Percentiles rank a stretch among this genome's conserved stretches.
phyloP scores from a whole-genome alignment of 2,329 filamentous ascomycete genomes.

The Epichloe scottii region DNA sequence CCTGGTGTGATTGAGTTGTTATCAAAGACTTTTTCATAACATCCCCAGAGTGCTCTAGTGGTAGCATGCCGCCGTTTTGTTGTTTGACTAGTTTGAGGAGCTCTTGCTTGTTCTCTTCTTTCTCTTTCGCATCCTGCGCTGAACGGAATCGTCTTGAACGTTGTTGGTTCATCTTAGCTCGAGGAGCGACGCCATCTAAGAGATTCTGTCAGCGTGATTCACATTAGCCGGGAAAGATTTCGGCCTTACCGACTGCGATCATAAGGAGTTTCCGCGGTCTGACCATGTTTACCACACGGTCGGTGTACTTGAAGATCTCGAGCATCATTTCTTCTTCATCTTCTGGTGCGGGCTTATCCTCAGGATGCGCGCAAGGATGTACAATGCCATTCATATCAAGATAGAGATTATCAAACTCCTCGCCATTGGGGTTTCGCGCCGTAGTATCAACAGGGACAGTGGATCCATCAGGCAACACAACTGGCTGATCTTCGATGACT shows the following conservation, averaged over 20 bases:
- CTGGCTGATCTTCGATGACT: slow-evolving; percentile 75
- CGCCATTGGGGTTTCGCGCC: slow-evolving; percentile 83
- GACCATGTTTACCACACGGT: slow-evolving; percentile 97
- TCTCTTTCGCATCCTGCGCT: slow-evolving; percentile 87
- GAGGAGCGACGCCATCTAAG: slow-evolving; percentile 84
- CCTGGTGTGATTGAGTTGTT: slow-evolving; percentile 80
- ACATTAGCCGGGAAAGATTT: background rate
- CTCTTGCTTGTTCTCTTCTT: slow-evolving; percentile 82
- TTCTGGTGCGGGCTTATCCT: slow-evolving; percentile 78
- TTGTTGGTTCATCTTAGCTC: slow-evolving; percentile 99
- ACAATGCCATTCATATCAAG: slow-evolving; percentile 99
- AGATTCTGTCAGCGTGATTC: slow-evolving; percentile 14
- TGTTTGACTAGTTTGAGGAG: slow-evolving; percentile 73
- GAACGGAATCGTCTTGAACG: slow-evolving; percentile 89
- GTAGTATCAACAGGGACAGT: slow-evolving; percentile 77
- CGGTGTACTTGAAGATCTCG: slow-evolving; percentile 96
- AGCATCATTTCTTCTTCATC: slow-evolving; percentile 99
- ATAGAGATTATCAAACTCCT: slow-evolving; percentile 96
- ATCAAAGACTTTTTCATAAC: slow-evolving; percentile 80
- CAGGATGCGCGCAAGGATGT: slow-evolving; percentile 94
- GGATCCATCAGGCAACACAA: slow-evolving; percentile 68
- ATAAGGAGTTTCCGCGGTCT: slow-evolving; percentile 89
- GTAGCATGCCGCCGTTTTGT: slow-evolving; percentile 54
- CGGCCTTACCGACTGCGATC: slow-evolving; percentile 76
- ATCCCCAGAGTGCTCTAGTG: slow-evolving; percentile 48